Conservation (phyloP, 2,329 filamentous ascomycete genomes). For the Massarina eburnea region DNA sequence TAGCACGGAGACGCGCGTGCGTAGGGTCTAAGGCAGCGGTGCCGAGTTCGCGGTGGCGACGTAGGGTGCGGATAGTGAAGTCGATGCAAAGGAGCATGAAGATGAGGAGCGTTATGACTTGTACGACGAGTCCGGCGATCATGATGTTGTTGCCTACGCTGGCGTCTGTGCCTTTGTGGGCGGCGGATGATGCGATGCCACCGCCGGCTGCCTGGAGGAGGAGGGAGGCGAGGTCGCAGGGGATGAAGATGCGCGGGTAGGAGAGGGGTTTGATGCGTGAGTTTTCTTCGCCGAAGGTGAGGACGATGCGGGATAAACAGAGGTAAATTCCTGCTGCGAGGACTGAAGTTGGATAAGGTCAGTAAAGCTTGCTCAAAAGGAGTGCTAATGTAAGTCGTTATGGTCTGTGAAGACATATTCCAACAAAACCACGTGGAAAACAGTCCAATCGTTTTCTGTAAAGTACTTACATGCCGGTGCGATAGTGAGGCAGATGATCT, state of each 20-base stretch:
- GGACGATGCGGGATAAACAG: conserved; percentile 53
- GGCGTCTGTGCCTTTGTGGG: conserved; percentile 32
- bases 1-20: conserved; percentile 30
- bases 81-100: conserved; percentile 47
- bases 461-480: conserved; percentile 55
- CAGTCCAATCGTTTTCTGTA: too few relatives aligned
- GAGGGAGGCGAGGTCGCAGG: conserved; percentile 51
- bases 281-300: conserved; percentile 42
- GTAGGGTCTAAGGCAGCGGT: conserved; percentile 24
- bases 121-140: conserved; percentile 48
- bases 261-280: conserved; percentile 48
- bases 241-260: conserved; percentile 56
- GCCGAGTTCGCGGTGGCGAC: conserved; percentile 22
- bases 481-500: conserved; percentile 64
- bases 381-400: too few relatives aligned
- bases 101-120: conserved; percentile 47
- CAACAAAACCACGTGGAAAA: too few relatives aligned
- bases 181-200: conserved; percentile 43
- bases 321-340: conserved; percentile 68
- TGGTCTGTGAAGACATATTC: too few relatives aligned
- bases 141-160: conserved; percentile 48
- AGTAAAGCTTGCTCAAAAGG: too few relatives aligned
- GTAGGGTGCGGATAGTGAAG: conserved; percentile 38
- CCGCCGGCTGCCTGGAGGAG: conserved; percentile 49
- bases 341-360: too few relatives aligned